phyloP scores from a whole-genome alignment of 2,329 filamentous ascomycete species.

The Dothideomycetidae sp. region DNA sequence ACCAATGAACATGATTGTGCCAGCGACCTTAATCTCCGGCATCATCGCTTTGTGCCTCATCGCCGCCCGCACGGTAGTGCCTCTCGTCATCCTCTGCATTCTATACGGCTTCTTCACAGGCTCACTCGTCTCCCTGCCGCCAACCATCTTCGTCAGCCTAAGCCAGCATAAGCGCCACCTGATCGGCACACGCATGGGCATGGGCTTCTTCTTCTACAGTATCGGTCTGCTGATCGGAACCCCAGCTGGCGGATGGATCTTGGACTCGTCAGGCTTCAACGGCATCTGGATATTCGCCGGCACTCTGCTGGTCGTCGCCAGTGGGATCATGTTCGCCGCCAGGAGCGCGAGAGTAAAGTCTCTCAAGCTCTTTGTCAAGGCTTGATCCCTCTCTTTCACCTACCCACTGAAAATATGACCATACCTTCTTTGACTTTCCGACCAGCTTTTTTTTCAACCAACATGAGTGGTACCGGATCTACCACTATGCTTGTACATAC shows the following conservation, averaged over 20 bases:
- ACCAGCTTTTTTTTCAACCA: background rate
- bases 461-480: background rate
- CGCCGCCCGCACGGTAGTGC: slow-evolving; percentile 20
- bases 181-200: slow-evolving; percentile 37
- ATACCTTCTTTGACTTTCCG: background rate
- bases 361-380: background rate
- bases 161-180: slow-evolving; percentile 27
- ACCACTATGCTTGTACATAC: background rate
- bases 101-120: slow-evolving; percentile 38
- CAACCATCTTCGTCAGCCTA: slow-evolving; percentile 32
- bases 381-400: too few relatives aligned
- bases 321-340: background rate
- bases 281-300: slow-evolving; percentile 33
- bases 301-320: slow-evolving; percentile 1
- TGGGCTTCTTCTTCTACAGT: slow-evolving; percentile 38
- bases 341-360: background rate
- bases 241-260: slow-evolving; percentile 42
- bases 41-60: slow-evolving; percentile 31
- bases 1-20: slow-evolving; percentile 34
- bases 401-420: too few relatives aligned
- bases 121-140: slow-evolving; percentile 32
- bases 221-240: slow-evolving; percentile 42
- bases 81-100: slow-evolving; percentile 28
- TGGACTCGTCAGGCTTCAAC: slow-evolving; percentile 30
- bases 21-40: slow-evolving; percentile 27